Percentiles rank a stretch among this genome's conserved stretches.
phyloP scores from a whole-genome alignment of 768 basidiomycete genomes.

The Asterophora parasitica region DNA sequence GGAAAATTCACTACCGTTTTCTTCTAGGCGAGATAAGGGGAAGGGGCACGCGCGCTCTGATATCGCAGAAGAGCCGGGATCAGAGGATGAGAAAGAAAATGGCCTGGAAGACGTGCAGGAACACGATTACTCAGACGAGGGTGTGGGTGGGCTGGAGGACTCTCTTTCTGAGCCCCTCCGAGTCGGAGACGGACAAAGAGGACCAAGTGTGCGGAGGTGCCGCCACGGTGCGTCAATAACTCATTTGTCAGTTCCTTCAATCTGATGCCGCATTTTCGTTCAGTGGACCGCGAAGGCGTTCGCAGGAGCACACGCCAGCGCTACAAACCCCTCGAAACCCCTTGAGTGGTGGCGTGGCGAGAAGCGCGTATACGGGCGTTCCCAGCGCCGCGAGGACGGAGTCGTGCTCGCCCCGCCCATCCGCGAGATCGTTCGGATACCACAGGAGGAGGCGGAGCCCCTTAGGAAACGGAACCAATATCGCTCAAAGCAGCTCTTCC shows the following conservation, averaged over 20 bases:
- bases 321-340: conserved; percentile 71
- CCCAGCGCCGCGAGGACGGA: conserved; percentile 34
- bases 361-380: conserved; percentile 74
- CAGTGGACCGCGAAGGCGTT: conserved; percentile 46
- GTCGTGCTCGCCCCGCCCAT: conserved; percentile 54
- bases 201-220: conserved; percentile 22
- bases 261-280: not conserved
- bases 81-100: conserved; percentile 36
- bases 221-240: conserved; percentile 23
- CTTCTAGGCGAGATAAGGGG: conserved; percentile 12
- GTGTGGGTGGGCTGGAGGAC: conserved; percentile 28
- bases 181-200: conserved; percentile 31
- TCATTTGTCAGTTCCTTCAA: not conserved
- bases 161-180: conserved; percentile 21
- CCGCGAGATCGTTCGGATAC: conserved; percentile 52
- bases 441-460: conserved; percentile 32
- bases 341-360: conserved; percentile 92
- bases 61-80: conserved; percentile 44
- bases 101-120: conserved; percentile 33
- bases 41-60: conserved; percentile 17
- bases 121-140: conserved; percentile 25
- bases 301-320: conserved; percentile 69
- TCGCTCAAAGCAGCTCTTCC: conserved; percentile 22
- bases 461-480: conserved; percentile 34
- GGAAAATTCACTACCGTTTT: conserved; percentile 17